Base-by-base conservation (phyloP, 2,329 filamentous ascomycete species). In the Aspergillus pseudoterreus region DNA sequence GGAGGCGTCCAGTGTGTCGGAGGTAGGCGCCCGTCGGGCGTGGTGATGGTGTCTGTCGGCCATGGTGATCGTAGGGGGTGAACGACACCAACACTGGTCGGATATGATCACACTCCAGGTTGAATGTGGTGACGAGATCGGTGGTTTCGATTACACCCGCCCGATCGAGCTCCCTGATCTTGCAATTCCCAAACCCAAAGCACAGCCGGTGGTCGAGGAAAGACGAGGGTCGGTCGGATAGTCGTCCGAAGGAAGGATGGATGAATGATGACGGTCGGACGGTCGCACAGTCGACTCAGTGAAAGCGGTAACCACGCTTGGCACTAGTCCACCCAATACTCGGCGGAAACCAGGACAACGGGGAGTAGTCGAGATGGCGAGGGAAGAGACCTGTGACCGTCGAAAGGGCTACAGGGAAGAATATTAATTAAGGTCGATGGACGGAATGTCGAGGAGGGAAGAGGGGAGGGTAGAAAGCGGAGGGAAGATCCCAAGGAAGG, bases 1-100 rank as follows among this genome's bases (percentile, higher is more conserved):
- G 63, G 83, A 81, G 22, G 91, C 90, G 84, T 91, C 87, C 66
- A 86, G 86, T 63, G 83, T 65, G 54, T 61, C 52, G 45, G 55
- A 47, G 43, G 54, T 60, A 48, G 61, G 61, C 58, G 58, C 61
- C 58, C 63, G 66, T 49, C 64, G 64, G 52, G 59, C 54, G 51
- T 67, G 63, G 51, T 63, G 64, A 49, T 38, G 45, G 12, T 47
- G 45, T 15, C 66, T 64, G 64, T 70, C 68, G 62, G 67, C 69
- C 70, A 69, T 73, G 63, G 63, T 68, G 58, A 59, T 58, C 56
- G 57, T 50, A 45, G 46, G 42, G 52, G 50, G 53, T 58, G 48
- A 52, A 53, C 45, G 53, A 63, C 60, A 63, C 63, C 63, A 62
- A 56, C 58, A 49, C 43, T 45, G 35, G 43, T 47, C 44, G 10